A percentile compares a stretch with the other conserved stretches of the same genome.
phyloP scores from a whole-genome alignment of 2,329 filamentous ascomycete genomes.

The Fusarium pseudograminearum region DNA sequence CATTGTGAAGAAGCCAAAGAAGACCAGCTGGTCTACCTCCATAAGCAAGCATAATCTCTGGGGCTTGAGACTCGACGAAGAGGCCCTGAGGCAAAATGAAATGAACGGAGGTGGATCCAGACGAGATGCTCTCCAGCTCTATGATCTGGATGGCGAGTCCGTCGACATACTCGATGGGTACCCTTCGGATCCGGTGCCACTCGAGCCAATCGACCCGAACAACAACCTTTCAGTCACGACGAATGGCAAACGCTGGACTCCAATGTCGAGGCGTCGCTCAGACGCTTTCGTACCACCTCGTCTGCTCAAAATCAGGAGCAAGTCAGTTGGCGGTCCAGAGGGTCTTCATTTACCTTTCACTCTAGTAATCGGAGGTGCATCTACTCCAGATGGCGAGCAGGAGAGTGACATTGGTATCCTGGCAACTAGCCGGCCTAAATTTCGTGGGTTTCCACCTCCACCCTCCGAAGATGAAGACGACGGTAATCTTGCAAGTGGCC shows the following conservation, averaged over 20 bases:
- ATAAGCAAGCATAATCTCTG: slow-evolving; percentile 40
- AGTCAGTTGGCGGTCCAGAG: too few species aligned
- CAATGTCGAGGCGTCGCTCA: not conserved
- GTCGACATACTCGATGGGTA: not conserved
- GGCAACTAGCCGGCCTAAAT: slow-evolving; percentile 11
- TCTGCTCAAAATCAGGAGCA: not conserved
- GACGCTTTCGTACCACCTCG: not conserved
- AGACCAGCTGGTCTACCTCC: slow-evolving; percentile 32
- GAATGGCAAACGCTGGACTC: too few species aligned
- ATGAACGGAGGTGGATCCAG: not conserved
- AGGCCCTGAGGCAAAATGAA: not conserved
- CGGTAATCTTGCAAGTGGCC: not conserved
- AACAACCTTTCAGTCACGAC: not conserved
- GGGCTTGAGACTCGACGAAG: slow-evolving; percentile 26
- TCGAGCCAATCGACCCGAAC: not conserved
- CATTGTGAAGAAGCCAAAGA: not conserved
- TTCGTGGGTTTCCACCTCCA: not conserved
- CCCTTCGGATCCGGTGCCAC: not conserved
- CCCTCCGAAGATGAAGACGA: not conserved
- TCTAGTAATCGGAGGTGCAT: not conserved
- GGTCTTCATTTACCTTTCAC: not conserved
- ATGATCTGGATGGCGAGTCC: not conserved
- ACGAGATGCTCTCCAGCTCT: not conserved
- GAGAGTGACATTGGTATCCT: slow-evolving; percentile 13
- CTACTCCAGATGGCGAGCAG: not conserved